phyloP scores from a whole-genome alignment of 2,329 filamentous ascomycete species.

The Cercospora sp. region DNA sequence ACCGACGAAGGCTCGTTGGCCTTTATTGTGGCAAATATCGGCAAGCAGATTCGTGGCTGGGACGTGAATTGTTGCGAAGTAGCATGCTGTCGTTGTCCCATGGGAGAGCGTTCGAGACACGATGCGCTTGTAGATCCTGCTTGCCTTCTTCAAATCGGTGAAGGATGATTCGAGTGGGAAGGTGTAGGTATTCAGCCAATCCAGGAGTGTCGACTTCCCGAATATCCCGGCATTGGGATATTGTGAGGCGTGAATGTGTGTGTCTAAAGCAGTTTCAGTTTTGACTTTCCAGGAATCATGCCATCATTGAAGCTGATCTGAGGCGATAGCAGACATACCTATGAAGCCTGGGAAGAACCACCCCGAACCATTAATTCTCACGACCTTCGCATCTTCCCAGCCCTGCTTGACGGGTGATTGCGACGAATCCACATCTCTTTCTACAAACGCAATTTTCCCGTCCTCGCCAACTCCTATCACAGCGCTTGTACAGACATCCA shows the following conservation, averaged over 20 bases:
- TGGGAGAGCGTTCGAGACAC: conserved; percentile 79
- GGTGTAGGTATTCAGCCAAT: conserved; percentile 93
- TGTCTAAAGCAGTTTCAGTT: conserved; percentile 61
- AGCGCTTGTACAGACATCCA: conserved; percentile 52
- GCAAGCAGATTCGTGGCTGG: conserved; percentile 87
- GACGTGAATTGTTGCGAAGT: conserved; percentile 89
- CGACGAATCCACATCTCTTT: conserved; percentile 36
- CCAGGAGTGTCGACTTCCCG: conserved; percentile 85
- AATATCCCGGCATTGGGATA: conserved; percentile 95
- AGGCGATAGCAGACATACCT: conserved; percentile 49
- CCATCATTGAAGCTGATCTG: neutral
- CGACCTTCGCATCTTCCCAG: conserved; percentile 46
- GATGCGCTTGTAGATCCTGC: conserved; percentile 72
- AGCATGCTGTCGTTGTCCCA: conserved; percentile 91
- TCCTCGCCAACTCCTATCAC: conserved; percentile 54
- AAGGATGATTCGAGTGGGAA: conserved; percentile 88
- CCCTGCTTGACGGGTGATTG: conserved; percentile 29
- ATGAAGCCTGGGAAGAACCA: conserved; percentile 87
- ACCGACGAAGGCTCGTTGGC: conserved; percentile 88
- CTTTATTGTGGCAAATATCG: conserved; percentile 72
- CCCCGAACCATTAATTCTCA: conserved; percentile 50
- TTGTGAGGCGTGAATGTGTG: conserved; percentile 92
- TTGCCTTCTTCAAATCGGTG: conserved; percentile 61
- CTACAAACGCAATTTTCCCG: conserved; percentile 54
- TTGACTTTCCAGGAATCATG: neutral